phyloP scores from a whole-genome alignment of 768 basidiomycete genomes.

The Mycena olivaceomarginata region DNA sequence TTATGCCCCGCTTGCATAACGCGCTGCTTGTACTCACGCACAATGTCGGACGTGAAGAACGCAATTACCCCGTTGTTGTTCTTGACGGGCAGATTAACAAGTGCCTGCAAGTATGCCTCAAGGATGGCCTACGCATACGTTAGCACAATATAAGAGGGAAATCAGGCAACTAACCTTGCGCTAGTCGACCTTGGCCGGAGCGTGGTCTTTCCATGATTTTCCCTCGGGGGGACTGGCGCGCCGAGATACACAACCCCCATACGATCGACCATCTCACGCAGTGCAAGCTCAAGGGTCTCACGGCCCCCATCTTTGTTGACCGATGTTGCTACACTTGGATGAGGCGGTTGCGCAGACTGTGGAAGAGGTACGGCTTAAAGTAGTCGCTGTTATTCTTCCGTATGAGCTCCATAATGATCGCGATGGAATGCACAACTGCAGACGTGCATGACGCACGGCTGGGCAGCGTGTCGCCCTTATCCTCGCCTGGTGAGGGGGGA shows the following conservation, averaged over 20 bases:
- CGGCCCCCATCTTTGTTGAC: conserved; percentile 69
- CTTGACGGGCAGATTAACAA: conserved; percentile 89
- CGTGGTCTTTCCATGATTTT: conserved; percentile 97
- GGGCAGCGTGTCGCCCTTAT: conserved; percentile 52
- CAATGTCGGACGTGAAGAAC: conserved; percentile 94
- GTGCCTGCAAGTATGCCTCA: conserved; percentile 90
- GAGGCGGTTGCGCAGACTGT: conserved; percentile 92
- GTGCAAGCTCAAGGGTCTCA: conserved; percentile 79
- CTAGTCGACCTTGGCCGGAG: conserved; percentile 97
- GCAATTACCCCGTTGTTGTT: conserved; percentile 93
- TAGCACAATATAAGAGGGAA: conserved; percentile 5
- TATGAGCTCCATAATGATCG: conserved; percentile 94
- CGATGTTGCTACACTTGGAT: conserved; percentile 90
- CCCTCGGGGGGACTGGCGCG: conserved; percentile 90
- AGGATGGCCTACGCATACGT: conserved; percentile 74
- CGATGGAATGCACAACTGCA: conserved; percentile 90
- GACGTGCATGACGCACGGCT: conserved; percentile 78
- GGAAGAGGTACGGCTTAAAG: conserved; percentile 98
- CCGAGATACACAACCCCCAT: conserved; percentile 96
- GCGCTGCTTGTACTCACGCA: conserved; percentile 84
- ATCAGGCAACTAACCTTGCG: conserved; percentile 80
- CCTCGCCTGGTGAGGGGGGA: conserved; percentile 54
- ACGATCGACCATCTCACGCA: conserved; percentile 88
- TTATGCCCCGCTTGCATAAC: conserved; percentile 91
- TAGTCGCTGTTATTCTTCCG: conserved; percentile 99